Evolutionary conservation across 805 yeast genomes (phyloP), one percentile per base, ranked within the genome.

Genomic region (Naumovozyma baii): DNA sequence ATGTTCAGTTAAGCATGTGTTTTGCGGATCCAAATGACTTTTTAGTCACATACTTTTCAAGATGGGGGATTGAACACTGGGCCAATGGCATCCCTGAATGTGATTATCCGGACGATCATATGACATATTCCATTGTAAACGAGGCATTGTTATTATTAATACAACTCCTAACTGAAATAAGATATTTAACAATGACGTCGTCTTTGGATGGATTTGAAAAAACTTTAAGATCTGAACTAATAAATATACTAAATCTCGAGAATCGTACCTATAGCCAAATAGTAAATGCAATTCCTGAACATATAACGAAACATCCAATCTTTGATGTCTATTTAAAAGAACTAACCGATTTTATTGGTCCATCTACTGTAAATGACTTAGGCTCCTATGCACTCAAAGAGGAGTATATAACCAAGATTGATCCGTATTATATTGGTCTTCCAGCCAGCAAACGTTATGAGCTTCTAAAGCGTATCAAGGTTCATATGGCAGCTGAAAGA

Each of bases 361-460:
- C 94, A 2, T 62, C 70, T 3, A 74, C 78, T 3, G 48, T 70
- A 15, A 58, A 70, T 18, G 82, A 82, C 46, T 60, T 69, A 17
- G 85, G 95, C 2, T 56, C 73, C 18, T 90, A 83, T 59, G 66
- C 76, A 19, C 67, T 92, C 43, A 86, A 83, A 52, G 69, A 72
- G 2, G 70, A 76, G 37, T 62, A 64, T 20, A 68, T 62, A 40
- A 66, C 64, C 1, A 63, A 70, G 19, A 73, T 88, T 33, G 92
- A 90, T 56, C 95, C 96, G 0, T 88, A 76, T 52, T 90, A 80
- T 54, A 69, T 83, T 42, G 87, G 86, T 49, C 82, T 81, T 50
- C 67, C 82, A 0, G 64, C 90, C 0, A 86, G 86, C 49, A 78
- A 77, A 39, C 73, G 90, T 39, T 96, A 86, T 40, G 96, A 86